Evolutionary conservation across 2,329 filamentous ascomycete genomes (phyloP), one percentile per base, ranked within the genome.

Genomic region (Bertia moriformis): DNA sequence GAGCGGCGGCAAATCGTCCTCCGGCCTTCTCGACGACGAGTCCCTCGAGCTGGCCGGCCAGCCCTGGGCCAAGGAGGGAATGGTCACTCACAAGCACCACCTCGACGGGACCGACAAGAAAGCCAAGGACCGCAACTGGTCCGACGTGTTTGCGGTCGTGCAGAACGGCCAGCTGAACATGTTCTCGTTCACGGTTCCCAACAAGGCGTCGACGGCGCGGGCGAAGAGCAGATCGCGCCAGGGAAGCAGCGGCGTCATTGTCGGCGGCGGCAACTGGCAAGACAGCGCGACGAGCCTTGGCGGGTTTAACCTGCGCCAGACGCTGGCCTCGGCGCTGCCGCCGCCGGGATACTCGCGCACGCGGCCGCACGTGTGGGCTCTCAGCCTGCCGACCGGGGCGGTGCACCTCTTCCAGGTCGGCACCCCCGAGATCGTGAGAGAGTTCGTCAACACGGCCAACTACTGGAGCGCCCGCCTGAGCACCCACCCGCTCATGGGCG

Each of bases 21-120:
- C 72, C 3, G 75, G 81, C 18, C 63, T 95, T 10, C 73, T 96
- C 0, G 89, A 95, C 50, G 91, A 96, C 51, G 91, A 96, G 51
- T 87, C 82, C 0, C 70, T 98, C 12, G 88, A 93, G 52, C 75
- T 98, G 29, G 78, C 83, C 10, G 91, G 91, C 18, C 85, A 91
- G n/a, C 91, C 91, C 0, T 98, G 91, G 91, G 81, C 93, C 19
- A 98, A 98, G 60, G 91, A 98, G 59, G 91, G 91, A 44, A 85
- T 93, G 49, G 67, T 96, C 15, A 89, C 89, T 48, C 89, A 98
- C 63, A 96, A 96, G 59, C 89, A 95, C 56, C 89, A 96, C 52
- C 70, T 96, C 3, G 89, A 96, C 54, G 78, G 84, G 3, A 69
- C 86, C 27, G 88, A 93, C 47, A 94, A 91, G 63, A 85, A 86